phyloP scores from a whole-genome alignment of 805 yeast genomes.

The Grigorovia jiainica region DNA sequence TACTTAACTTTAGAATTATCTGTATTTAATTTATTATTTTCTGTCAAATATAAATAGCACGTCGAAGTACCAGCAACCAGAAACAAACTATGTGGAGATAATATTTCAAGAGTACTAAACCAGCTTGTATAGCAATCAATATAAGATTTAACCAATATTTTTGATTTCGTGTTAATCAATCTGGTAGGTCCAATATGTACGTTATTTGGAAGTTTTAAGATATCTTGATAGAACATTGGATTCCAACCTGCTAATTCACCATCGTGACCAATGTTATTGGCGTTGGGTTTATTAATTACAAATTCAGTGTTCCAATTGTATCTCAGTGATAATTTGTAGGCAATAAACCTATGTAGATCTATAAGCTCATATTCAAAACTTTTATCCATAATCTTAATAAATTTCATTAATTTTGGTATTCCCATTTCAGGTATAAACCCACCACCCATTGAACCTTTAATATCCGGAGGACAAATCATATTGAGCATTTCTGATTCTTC shows the following conservation, averaged over 20 bases:
- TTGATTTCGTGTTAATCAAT: slow-evolving; percentile 3
- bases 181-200: slow-evolving; percentile 16
- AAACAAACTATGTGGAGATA: slow-evolving; percentile 26
- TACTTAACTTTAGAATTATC: background rate
- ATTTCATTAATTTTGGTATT: slow-evolving; percentile 39
- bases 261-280: slow-evolving; percentile 37
- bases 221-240: slow-evolving; percentile 13
- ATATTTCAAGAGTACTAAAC: slow-evolving; percentile 31
- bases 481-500: slow-evolving; percentile 29
- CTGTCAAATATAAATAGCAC: slow-evolving; percentile 36
- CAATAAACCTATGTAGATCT: slow-evolving; percentile 43
- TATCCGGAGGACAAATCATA: slow-evolving; percentile 10
- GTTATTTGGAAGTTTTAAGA: slow-evolving; percentile 16
- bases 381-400: slow-evolving; percentile 20
- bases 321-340: slow-evolving; percentile 20
- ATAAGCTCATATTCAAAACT: slow-evolving; percentile 30
- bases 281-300: slow-evolving; percentile 5
- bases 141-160: slow-evolving; percentile 36
- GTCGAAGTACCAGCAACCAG: slow-evolving; percentile 59
- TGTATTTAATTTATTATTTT: background rate
- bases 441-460: slow-evolving; percentile 32
- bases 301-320: slow-evolving; percentile 7
- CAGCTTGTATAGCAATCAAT: slow-evolving; percentile 55
- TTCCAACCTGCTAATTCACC: slow-evolving; percentile 53
- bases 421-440: slow-evolving; percentile 49